Base-by-base conservation (phyloP, 2,329 filamentous ascomycete genomes). In the Zasmidium citrigriseum region DNA sequence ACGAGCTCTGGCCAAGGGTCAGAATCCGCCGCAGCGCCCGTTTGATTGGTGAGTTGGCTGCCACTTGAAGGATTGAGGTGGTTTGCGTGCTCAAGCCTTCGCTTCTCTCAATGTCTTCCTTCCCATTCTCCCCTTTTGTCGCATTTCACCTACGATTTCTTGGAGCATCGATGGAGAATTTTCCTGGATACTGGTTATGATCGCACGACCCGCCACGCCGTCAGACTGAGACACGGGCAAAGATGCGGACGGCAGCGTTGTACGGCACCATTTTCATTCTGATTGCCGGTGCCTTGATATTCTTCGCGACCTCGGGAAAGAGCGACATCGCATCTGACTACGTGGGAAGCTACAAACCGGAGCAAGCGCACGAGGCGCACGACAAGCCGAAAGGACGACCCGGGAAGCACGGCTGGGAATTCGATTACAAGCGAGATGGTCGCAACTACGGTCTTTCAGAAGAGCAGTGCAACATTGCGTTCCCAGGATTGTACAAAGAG, bases 401-500 rank as follows among this genome's bases (percentile, higher is more conserved):
- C 41, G 51, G 53, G 9, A 48, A 56, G 21, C 24, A 48, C 5
- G 54, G 56, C 7, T 65, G 63, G 63, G 46, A 25, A 23, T 65
- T 64, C 48, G 49, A 60, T 18, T 59, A 60, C 54, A 58, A 56
- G 20, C 54, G 61, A 44, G 64, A 70, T 49, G 64, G 62, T 18
- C 54, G 55, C 20, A 65, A 68, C 24, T 67, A 69, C 49, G 68
- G 66, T 12, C 64, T 72, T 22, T 62, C 64, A 22, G 63, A 68
- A 34, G 54, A 60, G 52, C 70, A 72, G 56, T 73, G 71, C 58
- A 52, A 58, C 45, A 34, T 52, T 9, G 68, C 69, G 1, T 73
- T 73, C 25, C 71, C 71, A 1, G 53, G 64, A 21, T 62, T 71
- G 10, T 72, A 67, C 61, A 51, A 63, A 44, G 71, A 72, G 58